Conservation (phyloP, 148 eudicot genomes). For the Cornus florida region DNA sequence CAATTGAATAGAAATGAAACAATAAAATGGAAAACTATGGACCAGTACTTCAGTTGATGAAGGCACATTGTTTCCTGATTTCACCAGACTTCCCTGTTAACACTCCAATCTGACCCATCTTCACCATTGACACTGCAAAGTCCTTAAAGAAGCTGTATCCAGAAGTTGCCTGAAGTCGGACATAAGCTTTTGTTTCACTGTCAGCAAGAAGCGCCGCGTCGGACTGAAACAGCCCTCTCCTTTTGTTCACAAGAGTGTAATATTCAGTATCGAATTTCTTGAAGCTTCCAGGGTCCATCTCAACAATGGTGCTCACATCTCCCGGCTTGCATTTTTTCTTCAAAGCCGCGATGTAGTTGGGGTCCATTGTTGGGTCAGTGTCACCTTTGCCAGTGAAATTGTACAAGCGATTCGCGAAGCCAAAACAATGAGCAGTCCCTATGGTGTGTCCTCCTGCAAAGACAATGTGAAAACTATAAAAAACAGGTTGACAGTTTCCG, state of each 20-base stretch:
- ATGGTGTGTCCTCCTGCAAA: conserved; percentile 62
- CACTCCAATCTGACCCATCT: conserved; percentile 40
- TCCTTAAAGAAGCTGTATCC: conserved; percentile 38
- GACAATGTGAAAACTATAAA: too few species aligned
- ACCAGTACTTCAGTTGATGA: conserved; percentile 13
- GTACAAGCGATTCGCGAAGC: conserved; percentile 43
- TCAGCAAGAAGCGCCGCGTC: conserved; percentile 59
- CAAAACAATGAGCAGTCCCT: conserved; percentile 53
- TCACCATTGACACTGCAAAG: conserved; percentile 39
- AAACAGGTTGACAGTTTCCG: too few species aligned
- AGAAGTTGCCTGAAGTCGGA: conserved; percentile 25
- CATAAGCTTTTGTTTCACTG: conserved; percentile 28
- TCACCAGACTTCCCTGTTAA: conserved; percentile 41
- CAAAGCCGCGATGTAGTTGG: conserved; percentile 30
- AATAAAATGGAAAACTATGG: not conserved
- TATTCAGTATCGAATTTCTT: conserved; percentile 45
- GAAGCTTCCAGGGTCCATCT: conserved; percentile 48
- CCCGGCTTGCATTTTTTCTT: conserved; percentile 31
- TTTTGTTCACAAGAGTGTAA: conserved; percentile 40
- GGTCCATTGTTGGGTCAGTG: conserved; percentile 48
- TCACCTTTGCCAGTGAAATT: conserved; percentile 66
- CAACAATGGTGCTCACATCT: conserved; percentile 28
- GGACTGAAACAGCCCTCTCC: conserved; percentile 51
- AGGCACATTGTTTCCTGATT: conserved; percentile 32
- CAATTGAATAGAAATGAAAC: too few species aligned